A percentile compares a stretch with the other conserved stretches of the same genome.
These are phyloP conservation scores for Waitea zeae DNA, from an alignment of 1,284 basidiomycete genomes.

Conservation along the genomic window DNA sequence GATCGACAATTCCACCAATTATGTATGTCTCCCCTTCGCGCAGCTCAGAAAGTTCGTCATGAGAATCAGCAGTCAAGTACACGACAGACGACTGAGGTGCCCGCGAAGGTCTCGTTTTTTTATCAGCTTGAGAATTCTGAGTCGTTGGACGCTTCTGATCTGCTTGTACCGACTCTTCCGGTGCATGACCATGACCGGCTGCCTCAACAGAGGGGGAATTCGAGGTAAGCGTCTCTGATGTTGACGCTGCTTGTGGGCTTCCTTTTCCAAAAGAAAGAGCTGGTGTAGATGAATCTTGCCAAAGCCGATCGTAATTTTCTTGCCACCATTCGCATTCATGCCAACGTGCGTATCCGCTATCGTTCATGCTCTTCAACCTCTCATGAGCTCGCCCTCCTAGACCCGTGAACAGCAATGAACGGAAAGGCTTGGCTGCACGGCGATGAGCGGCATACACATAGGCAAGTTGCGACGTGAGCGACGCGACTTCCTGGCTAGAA, in stretches of 20 bases:
- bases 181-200: background rate
- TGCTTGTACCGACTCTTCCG: background rate
- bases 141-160: background rate
- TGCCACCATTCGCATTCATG: constrained; percentile 67
- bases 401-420: constrained; percentile 60
- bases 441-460: constrained; percentile 84
- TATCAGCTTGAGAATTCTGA: too few relatives aligned
- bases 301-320: constrained; percentile 53
- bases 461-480: constrained; percentile 75
- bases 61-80: constrained; percentile 92
- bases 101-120: constrained; percentile 2
- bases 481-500: constrained; percentile 61
- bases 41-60: constrained; percentile 69
- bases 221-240: background rate
- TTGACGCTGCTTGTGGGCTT: background rate
- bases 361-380: constrained; percentile 52
- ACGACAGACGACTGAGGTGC: constrained; percentile 39
- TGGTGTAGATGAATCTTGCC: constrained; percentile 18
- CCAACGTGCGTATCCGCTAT: constrained; percentile 70
- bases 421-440: constrained; percentile 52
- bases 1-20: constrained; percentile 93
- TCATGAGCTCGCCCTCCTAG: constrained; percentile 52
- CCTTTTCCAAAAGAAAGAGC: constrained; percentile 5
- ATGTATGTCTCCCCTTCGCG: constrained; percentile 81
- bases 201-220: background rate